phyloP scores from a whole-genome alignment of 2,329 filamentous ascomycete species.

The Colletotrichum sp. region DNA sequence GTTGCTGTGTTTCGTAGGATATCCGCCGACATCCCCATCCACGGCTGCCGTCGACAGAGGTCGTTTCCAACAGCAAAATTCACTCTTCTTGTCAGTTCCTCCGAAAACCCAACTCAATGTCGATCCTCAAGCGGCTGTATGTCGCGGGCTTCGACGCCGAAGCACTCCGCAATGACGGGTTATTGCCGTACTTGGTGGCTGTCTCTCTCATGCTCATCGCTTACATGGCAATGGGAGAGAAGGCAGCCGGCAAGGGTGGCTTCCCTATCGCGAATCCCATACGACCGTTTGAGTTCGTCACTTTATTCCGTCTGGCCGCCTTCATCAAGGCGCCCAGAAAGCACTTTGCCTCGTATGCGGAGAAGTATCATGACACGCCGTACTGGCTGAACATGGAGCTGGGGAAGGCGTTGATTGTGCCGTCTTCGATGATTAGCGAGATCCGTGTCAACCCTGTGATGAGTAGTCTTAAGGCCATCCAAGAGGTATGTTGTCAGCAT shows the following conservation, averaged over 20 bases:
- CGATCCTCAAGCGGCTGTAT: not conserved
- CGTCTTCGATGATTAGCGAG: not conserved
- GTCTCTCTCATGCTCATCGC: not conserved
- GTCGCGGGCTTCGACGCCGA: not conserved
- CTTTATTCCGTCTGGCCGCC: fast-evolving
- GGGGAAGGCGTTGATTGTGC: not conserved
- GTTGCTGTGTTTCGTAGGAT: not conserved
- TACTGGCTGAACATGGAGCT: not conserved
- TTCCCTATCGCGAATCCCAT: not conserved
- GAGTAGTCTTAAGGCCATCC: not conserved
- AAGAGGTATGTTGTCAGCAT: not conserved
- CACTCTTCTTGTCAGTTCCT: not conserved
- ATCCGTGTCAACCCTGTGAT: not conserved
- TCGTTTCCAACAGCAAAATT: not conserved
- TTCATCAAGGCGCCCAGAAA: not conserved
- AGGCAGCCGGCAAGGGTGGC: not conserved
- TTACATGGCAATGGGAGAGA: not conserved
- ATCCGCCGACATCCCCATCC: not conserved
- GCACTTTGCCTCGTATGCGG: not conserved
- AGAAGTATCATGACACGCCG: not conserved
- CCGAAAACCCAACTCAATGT: not conserved
- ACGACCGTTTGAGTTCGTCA: not conserved
- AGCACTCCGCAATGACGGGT: not conserved
- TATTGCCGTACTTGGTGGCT: not conserved
- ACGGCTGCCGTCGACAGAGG: not conserved